Percentiles rank a stretch among this genome's conserved stretches.
phyloP scores from a whole-genome alignment of 2,329 filamentous ascomycete species.

The Sporothrix brasiliensis region DNA sequence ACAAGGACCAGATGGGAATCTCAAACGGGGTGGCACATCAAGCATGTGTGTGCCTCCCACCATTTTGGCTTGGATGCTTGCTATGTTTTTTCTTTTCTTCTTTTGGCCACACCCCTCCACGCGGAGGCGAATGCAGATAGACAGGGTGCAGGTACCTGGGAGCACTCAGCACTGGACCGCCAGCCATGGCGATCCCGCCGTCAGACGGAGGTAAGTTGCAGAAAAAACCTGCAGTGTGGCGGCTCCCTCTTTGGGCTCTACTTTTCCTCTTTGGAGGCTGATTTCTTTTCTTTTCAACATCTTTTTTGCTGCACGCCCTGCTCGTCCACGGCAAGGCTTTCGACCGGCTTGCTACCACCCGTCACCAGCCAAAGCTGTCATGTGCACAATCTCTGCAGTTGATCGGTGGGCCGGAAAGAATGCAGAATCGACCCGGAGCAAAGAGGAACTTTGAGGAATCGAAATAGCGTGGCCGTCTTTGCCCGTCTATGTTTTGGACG shows the following conservation, averaged over 20 bases:
- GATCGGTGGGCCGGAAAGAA: constrained; percentile 4
- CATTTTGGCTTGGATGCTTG: neutral
- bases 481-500: neutral
- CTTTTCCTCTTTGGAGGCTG: neutral
- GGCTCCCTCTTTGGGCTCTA: neutral
- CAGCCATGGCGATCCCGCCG: constrained; percentile 21
- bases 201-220: neutral
- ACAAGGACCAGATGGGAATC: constrained; percentile 10
- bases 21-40: constrained; percentile 21
- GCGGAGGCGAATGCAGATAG: constrained; percentile 6
- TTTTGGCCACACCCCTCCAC: constrained; percentile 24
- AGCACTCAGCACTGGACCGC: neutral
- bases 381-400: constrained; percentile 13
- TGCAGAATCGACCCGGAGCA: neutral
- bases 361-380: neutral
- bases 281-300: neutral
- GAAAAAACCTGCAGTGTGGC: constrained; percentile 22
- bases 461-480: neutral
- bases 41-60: constrained; percentile 6
- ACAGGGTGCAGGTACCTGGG: constrained; percentile 6
- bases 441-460: constrained; percentile 5
- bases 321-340: neutral
- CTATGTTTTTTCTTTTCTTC: constrained; percentile 8
- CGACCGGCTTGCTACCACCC: neutral
- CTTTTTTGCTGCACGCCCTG: neutral